A percentile compares a stretch with the other conserved stretches of the same genome.
These are phyloP conservation scores for Metschnikowia bowlesiae DNA, from an alignment of 805 yeast species.

Conservation along the genomic window DNA sequence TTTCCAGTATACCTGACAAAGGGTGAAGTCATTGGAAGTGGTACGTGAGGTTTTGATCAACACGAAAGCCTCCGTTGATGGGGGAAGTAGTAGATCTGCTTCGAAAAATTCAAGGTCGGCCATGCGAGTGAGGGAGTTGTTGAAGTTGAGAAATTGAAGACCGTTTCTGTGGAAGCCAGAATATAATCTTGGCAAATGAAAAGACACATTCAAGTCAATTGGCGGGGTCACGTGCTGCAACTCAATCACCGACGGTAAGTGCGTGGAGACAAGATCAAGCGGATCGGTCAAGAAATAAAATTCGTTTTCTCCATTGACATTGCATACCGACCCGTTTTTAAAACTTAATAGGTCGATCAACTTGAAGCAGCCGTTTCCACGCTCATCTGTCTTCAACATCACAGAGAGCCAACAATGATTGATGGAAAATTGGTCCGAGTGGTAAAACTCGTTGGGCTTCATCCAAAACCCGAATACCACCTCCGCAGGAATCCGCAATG, in stretches of 20 bases:
- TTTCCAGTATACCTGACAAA: constrained; percentile 78
- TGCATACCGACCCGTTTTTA: constrained; percentile 31
- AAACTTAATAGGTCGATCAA: constrained; percentile 59
- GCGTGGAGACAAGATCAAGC: constrained; percentile 70
- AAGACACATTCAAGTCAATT: constrained; percentile 68
- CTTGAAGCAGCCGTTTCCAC: constrained; percentile 46
- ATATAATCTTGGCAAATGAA: constrained; percentile 80
- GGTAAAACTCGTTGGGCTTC: constrained; percentile 61
- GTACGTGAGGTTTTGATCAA: constrained; percentile 50
- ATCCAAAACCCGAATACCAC: constrained; percentile 80
- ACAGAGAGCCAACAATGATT: constrained; percentile 92
- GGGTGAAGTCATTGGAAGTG: constrained; percentile 48
- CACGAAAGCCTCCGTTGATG: constrained; percentile 63
- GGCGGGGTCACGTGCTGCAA: constrained; percentile 88
- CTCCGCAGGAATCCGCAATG: constrained; percentile 68
- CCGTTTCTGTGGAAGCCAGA: constrained; percentile 68
- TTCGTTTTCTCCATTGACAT: constrained; percentile 35
- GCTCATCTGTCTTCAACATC: constrained; percentile 55
- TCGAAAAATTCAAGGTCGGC: constrained; percentile 77
- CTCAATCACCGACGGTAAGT: constrained; percentile 72
- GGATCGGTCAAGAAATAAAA: constrained; percentile 82
- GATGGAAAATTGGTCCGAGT: constrained; percentile 47
- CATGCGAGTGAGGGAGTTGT: constrained; percentile 70
- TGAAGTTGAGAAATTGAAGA: constrained; percentile 58
- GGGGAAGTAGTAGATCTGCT: constrained; percentile 67